A percentile compares a stretch with the other conserved stretches of the same genome.
Conservation (phyloP, 345 rosid species). For the Noccaea bulbosa region DNA sequence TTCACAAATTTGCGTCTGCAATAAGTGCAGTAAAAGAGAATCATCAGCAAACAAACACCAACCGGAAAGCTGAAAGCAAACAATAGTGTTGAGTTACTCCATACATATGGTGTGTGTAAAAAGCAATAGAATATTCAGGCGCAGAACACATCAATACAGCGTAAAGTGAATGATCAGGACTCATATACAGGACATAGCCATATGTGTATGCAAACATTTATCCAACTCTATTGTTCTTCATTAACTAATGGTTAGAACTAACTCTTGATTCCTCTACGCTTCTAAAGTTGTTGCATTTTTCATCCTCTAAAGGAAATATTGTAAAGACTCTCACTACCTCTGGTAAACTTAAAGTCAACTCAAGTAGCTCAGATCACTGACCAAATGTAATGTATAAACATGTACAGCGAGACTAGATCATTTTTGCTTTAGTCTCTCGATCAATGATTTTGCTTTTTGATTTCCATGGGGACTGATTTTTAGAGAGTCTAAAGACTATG, state of each 20-base stretch:
- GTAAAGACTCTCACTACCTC: conserved; percentile 14
- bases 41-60: conserved; percentile 26
- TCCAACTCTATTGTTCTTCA: not conserved
- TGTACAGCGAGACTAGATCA: not conserved
- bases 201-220: not conserved
- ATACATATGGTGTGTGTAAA: not conserved
- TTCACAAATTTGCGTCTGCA: conserved; percentile 48
- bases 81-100: not conserved
- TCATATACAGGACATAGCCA: conserved; percentile 11
- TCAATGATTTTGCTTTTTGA: no score
- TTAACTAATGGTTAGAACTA: conserved; percentile 6
- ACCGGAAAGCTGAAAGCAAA: conserved; percentile 3
- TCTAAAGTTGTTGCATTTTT: not conserved
- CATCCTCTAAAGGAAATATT: not conserved
- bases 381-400: conserved; percentile 14
- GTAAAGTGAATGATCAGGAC: conserved; percentile 7
- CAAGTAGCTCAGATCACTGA: conserved; percentile 17
- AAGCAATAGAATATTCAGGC: not conserved
- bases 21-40: conserved; percentile 23
- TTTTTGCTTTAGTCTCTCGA: no score
- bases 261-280: not conserved
- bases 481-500: no score
- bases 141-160: not conserved
- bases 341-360: not conserved
- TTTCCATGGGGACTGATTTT: no score